phyloP scores from a whole-genome alignment of 805 yeast genomes.

The Suhomyces faveliae region DNA sequence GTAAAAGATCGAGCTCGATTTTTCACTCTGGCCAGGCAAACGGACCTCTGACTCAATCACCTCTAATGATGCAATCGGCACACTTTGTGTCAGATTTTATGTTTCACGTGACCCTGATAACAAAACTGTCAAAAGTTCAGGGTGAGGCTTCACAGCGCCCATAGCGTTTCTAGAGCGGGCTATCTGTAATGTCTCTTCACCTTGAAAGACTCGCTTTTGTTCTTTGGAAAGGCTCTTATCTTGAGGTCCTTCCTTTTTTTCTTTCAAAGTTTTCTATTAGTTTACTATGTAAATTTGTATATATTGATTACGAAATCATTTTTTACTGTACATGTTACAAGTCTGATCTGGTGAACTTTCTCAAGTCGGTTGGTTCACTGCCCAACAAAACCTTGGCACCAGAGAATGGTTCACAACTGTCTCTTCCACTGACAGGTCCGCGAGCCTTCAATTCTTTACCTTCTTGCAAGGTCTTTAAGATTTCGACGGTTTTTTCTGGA shows the following conservation, averaged over 20 bases:
- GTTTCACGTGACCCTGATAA: slow-evolving; percentile 1
- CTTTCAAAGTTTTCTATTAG: neutral
- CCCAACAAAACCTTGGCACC: slow-evolving; percentile 63
- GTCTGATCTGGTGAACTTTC: slow-evolving; percentile 70
- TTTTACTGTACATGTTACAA: slow-evolving; percentile 34
- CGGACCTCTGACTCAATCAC: slow-evolving; percentile 6
- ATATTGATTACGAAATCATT: neutral
- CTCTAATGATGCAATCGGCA: slow-evolving; percentile 5
- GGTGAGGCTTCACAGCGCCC: neutral
- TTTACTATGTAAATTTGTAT: neutral
- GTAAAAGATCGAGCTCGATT: neutral
- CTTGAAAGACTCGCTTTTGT: too few species aligned
- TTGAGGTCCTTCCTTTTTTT: neutral
- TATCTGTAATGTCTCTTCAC: too few species aligned
- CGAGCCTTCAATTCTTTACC: slow-evolving; percentile 56
- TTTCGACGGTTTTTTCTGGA: slow-evolving; percentile 56
- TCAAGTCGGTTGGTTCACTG: slow-evolving; percentile 66
- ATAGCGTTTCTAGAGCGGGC: neutral
- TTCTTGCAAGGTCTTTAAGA: slow-evolving; percentile 60
- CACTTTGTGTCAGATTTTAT: slow-evolving; percentile 1
- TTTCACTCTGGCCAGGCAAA: slow-evolving; percentile 1
- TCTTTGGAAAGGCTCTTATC: too few species aligned
- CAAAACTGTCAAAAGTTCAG: neutral
- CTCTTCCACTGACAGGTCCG: slow-evolving; percentile 74
- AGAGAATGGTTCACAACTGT: slow-evolving; percentile 71